A percentile compares a stretch with the other conserved stretches of the same genome.
These are phyloP conservation scores for Effrenium voratum DNA, from an alignment of 73 alveolate species.

Conservation along the genomic window DNA sequence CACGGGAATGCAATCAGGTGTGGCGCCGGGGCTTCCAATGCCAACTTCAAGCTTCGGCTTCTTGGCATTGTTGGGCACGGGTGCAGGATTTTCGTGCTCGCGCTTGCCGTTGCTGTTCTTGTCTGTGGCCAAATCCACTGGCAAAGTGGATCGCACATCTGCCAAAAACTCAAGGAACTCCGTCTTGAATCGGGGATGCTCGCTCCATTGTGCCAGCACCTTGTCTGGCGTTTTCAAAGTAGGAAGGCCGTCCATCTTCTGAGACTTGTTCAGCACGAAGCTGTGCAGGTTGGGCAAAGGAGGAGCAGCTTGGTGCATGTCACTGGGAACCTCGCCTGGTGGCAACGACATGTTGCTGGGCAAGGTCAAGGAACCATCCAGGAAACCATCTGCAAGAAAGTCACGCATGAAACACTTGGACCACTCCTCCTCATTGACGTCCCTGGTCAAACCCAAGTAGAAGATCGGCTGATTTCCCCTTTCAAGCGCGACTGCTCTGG, in stretches of 20 bases:
- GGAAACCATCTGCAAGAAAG: neutral
- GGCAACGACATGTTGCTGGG: neutral
- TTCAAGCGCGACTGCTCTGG: neutral
- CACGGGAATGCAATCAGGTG: neutral
- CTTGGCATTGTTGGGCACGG: neutral
- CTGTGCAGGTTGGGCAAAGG: neutral
- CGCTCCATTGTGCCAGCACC: neutral
- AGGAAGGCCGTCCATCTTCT: neutral
- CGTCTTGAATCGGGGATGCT: neutral
- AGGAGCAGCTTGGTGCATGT: neutral
- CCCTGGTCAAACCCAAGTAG: neutral
- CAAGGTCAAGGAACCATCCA: neutral
- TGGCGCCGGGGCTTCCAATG: neutral
- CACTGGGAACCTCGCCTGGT: neutral
- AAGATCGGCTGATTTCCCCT: neutral
- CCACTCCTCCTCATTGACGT: neutral
- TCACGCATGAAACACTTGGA: neutral
- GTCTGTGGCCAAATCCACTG: neutral
- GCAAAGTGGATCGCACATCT: neutral
- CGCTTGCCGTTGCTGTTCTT: neutral
- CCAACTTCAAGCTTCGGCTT: neutral
- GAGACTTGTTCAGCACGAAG: neutral
- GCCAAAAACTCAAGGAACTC: neutral
- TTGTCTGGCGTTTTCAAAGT: conserved; percentile 21
- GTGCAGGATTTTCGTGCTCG: neutral